Evolutionary conservation across 2,329 filamentous ascomycete species (phyloP).

Genomic region (Ophiostoma tasmaniense): DNA sequence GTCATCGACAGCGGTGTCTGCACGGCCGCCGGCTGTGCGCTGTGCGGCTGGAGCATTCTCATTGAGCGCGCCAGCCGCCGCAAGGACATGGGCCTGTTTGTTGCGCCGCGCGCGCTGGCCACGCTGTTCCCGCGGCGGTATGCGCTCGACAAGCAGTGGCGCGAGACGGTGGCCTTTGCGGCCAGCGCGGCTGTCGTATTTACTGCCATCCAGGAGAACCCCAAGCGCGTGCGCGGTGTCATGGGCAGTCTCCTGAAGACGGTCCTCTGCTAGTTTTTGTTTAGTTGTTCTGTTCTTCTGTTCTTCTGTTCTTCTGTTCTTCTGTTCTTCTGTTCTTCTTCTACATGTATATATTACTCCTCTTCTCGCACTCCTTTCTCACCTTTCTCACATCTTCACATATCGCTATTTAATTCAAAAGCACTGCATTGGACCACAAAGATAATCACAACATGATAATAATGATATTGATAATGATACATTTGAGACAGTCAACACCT

Average conservation of each 20-base stretch:
- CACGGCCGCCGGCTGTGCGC: conserved; percentile 59
- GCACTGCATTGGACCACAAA: background rate
- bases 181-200: conserved; percentile 62
- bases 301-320: background rate
- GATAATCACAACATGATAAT: background rate
- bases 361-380: background rate
- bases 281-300: background rate
- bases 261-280: conserved; percentile 31
- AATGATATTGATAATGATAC: background rate
- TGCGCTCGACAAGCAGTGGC: conserved; percentile 51
- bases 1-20: conserved; percentile 56
- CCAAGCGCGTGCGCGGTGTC: conserved; percentile 56
- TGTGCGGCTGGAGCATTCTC: conserved; percentile 77
- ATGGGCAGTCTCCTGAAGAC: conserved; percentile 52
- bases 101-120: conserved; percentile 67
- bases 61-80: conserved; percentile 57
- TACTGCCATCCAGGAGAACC: conserved; percentile 56
- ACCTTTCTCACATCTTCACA: background rate
- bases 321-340: background rate
- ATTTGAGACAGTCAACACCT: background rate
- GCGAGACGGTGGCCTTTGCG: conserved; percentile 58
- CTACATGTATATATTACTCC: background rate
- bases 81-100: conserved; percentile 72
- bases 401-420: conserved; percentile 1
- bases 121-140: conserved; percentile 68